These are phyloP conservation scores for Pharus latifolius DNA, from an alignment of 176 grass and related monocot species.

Conservation along the genomic window DNA sequence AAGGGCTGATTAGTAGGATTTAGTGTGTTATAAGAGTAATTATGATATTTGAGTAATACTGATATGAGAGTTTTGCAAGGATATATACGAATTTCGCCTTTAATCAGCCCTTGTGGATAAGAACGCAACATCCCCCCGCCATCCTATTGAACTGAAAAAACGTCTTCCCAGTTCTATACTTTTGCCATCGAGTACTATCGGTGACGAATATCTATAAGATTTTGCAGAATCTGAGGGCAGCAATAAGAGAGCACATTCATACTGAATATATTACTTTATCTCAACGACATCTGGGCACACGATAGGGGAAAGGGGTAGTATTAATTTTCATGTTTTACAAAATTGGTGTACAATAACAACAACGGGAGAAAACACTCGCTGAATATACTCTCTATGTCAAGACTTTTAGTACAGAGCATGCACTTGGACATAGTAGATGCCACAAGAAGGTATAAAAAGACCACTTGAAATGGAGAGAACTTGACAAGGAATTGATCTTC, in stretches of 20 bases:
- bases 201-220: not conserved
- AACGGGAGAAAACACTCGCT: not conserved
- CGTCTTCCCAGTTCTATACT: not conserved
- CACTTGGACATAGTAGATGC: constrained; percentile 1
- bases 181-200: not conserved
- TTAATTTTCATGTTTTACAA: constrained; percentile 23
- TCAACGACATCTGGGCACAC: not conserved
- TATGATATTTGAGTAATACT: too few species aligned
- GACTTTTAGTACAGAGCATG: not conserved
- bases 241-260: not conserved
- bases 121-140: too few species aligned
- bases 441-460: constrained; percentile 15
- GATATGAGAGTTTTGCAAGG: too few species aligned
- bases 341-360: not conserved
- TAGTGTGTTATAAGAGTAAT: too few species aligned
- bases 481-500: not conserved
- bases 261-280: constrained; percentile 3
- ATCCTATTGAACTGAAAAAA: not conserved
- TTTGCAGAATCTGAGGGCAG: not conserved
- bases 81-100: too few species aligned
- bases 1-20: too few species aligned
- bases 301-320: constrained; percentile 5
- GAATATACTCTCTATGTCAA: not conserved
- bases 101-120: too few species aligned
- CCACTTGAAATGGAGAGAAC: not conserved